phyloP scores from a whole-genome alignment of 768 basidiomycete genomes.

The Trametes cubensis region DNA sequence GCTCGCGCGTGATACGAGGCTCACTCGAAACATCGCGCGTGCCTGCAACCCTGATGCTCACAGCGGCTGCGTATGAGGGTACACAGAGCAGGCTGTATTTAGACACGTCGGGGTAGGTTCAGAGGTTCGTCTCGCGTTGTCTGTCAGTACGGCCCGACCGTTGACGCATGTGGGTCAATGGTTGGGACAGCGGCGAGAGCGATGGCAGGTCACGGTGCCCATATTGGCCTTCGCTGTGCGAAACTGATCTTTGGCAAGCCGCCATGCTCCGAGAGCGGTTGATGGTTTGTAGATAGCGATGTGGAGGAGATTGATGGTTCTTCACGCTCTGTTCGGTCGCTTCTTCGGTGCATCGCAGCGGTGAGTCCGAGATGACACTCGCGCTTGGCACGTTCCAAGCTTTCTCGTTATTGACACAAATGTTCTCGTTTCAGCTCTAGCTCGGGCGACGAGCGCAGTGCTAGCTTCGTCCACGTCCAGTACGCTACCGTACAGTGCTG shows the following conservation, averaged over 20 bases:
- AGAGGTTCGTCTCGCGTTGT: background rate
- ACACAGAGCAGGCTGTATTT: too few species aligned
- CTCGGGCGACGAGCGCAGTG: too few species aligned
- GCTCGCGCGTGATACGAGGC: background rate
- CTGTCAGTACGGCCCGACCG: too few species aligned
- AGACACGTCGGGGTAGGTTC: background rate
- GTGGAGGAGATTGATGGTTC: background rate
- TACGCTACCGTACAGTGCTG: too few species aligned
- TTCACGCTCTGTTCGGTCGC: background rate
- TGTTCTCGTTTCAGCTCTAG: too few species aligned
- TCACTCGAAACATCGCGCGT: background rate
- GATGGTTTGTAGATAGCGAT: background rate
- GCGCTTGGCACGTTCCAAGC: background rate
- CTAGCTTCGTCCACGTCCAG: too few species aligned
- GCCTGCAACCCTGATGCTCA: background rate
- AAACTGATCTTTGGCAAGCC: background rate
- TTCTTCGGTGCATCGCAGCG: background rate
- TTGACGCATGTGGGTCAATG: too few species aligned
- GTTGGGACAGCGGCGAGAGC: too few species aligned
- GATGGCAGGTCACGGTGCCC: too few species aligned
- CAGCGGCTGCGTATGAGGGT: background rate
- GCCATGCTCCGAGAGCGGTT: background rate
- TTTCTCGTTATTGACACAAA: too few species aligned
- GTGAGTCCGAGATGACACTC: background rate
- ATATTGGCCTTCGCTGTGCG: too few species aligned